Evolutionary conservation across 345 rosid species (phyloP).

Genomic region (Acer saccharum): DNA sequence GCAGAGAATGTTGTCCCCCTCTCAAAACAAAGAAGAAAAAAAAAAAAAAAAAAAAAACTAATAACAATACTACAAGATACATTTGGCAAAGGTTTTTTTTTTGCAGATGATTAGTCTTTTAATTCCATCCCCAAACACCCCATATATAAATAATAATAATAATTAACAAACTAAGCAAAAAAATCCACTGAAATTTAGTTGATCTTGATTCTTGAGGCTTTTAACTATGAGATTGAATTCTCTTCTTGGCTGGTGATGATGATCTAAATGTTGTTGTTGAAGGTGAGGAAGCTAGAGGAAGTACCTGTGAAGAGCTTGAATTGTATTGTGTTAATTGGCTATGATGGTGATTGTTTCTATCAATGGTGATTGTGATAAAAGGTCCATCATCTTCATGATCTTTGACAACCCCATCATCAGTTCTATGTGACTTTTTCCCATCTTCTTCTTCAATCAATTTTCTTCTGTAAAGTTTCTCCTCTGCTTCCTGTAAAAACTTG

Average conservation of each 20-base stretch:
- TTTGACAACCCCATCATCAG: conserved; percentile 14
- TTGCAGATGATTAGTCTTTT: conserved; percentile 23
- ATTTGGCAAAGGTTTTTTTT: conserved; percentile 15
- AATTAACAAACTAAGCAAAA: background rate
- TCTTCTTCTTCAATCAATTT: conserved; percentile 40
- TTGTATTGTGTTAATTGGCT: conserved; percentile 25
- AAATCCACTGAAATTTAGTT: background rate
- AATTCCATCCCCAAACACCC: conserved; percentile 15
- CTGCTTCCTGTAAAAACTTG: conserved; percentile 93
- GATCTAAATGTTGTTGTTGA: conserved; percentile 43
- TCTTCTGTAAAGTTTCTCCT: conserved; percentile 70
- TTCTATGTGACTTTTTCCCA: conserved; percentile 19
- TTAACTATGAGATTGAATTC: conserved; percentile 19
- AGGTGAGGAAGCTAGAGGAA: conserved; percentile 40
- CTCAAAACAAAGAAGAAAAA: background rate
- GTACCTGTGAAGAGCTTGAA: conserved; percentile 45
- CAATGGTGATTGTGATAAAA: conserved; percentile 56
- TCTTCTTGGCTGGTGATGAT: conserved; percentile 31
- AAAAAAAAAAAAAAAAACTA: background rate
- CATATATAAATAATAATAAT: background rate
- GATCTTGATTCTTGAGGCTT: conserved; percentile 12
- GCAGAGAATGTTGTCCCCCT: conserved; percentile 31
- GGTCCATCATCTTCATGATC: conserved; percentile 53
- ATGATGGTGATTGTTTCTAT: conserved; percentile 28
- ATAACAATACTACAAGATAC: background rate